Base-by-base conservation (phyloP, 345 rosid species). In the Syzygium grande region DNA sequence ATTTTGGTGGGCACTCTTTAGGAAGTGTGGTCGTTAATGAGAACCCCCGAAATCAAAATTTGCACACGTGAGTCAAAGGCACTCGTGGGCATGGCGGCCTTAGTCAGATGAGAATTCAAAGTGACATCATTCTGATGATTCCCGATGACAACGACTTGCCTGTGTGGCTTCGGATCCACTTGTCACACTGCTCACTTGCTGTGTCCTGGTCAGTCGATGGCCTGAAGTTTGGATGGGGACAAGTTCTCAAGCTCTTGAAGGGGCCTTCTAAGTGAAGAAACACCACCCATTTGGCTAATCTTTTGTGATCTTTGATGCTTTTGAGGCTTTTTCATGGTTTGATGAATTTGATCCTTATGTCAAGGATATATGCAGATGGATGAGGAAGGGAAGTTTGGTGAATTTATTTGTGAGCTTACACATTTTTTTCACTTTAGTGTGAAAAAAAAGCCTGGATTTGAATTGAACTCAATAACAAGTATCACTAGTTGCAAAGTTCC, bases 41-140 rank as follows among this genome's bases (percentile, higher is more conserved):
- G 83, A 27, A 73, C 83, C 83, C 83, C 83, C 3, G 13, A 73
- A 73, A 73, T 73, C 49, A 73, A 73, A 30, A 73, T 73, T 73
- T 73, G 83, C 65, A 90, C 95, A 92, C 96, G 93, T 93, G 96
- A 85, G 95, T 93, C 95, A 93, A 93, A 93, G 78, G 55, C 49
- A 59, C 61, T 51, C 80, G 41, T 68, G 43, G 78, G 91, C 15
- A 34, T 73, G 83, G 83, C 83, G 83, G 83, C 83, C 83, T 73
- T 9, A 27, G 83, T 88, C 89, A 89, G 84, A 58, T 11, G 52
- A 34, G 21, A 85, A 41, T 84, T 87, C 38, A 4, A 43, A 49
- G 13, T 83, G 91, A 89, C 89, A 7, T 89, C 88, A 90, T 21
- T 73, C 2, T 43, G 83, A 73, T 38, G 49, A 19, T 11, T 73